phyloP scores from a whole-genome alignment of 2,329 filamentous ascomycete species.

The Pleoardoris graminearum region DNA sequence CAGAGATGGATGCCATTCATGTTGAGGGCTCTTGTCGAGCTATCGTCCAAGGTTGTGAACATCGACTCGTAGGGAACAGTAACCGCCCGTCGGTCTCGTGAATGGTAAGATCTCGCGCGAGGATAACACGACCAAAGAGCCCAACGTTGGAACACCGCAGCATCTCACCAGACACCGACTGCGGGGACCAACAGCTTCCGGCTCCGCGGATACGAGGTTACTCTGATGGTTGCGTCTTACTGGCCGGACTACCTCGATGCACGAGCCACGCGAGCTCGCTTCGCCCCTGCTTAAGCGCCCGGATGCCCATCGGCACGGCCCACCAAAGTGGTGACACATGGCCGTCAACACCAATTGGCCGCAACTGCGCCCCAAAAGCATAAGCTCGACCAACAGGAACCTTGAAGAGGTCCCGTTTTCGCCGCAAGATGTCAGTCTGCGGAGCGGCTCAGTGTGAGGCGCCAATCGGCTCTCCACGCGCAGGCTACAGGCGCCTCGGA shows the following conservation, averaged over 20 bases:
- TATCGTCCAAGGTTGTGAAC: too few species aligned
- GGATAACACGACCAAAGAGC: background rate
- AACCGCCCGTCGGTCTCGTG: too few species aligned
- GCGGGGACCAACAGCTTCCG: conserved; percentile 1
- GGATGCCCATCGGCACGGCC: conserved; percentile 21
- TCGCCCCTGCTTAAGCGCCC: conserved; percentile 32
- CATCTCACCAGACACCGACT: conserved; percentile 4
- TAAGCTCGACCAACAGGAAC: conserved; percentile 30
- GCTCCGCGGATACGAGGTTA: conserved; percentile 13
- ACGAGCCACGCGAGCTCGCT: conserved; percentile 14
- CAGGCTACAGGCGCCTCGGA: conserved; percentile 24
- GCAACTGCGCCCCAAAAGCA: conserved; percentile 36
- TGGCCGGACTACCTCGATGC: conserved; percentile 18
- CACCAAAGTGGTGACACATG: conserved; percentile 31
- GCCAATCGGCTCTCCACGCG: conserved; percentile 26
- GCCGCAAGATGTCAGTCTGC: conserved; percentile 23
- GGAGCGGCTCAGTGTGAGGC: conserved; percentile 25
- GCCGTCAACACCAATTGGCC: conserved; percentile 35
- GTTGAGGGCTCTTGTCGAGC: too few species aligned
- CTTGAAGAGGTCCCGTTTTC: conserved; percentile 35
- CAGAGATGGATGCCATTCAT: too few species aligned
- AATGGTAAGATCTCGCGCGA: background rate
- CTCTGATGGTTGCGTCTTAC: conserved; percentile 23
- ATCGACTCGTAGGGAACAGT: too few species aligned
- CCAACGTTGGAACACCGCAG: background rate